Conservation (phyloP, 768 basidiomycete genomes). For the Nevesoporus exiguus region DNA sequence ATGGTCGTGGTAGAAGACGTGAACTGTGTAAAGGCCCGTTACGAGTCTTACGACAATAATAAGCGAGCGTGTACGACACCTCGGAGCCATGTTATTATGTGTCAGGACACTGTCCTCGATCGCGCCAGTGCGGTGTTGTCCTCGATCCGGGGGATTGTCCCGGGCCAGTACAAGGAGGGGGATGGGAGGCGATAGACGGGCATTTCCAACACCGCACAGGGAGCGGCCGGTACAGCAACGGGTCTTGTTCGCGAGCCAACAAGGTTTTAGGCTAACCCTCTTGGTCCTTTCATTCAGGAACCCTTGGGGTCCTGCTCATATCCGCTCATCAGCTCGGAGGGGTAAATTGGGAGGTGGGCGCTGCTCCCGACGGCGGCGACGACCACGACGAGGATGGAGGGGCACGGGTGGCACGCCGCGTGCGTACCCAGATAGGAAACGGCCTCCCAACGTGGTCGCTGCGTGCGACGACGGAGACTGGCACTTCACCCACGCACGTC, state of each 20-base stretch:
- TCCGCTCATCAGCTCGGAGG: not conserved
- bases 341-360: not conserved
- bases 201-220: conserved; percentile 15
- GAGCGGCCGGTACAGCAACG: not conserved
- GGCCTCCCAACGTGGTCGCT: not conserved
- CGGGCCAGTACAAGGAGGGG: not conserved
- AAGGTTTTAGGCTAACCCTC: not conserved
- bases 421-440: not conserved
- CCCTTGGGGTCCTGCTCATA: not conserved
- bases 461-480: not conserved
- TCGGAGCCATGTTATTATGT: conserved; percentile 7
- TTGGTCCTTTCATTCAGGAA: not conserved
- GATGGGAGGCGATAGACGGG: conserved; percentile 5
- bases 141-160: not conserved
- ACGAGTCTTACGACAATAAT: conserved; percentile 8
- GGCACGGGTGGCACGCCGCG: not conserved
- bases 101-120: conserved; percentile 3
- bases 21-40: not conserved
- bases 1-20: not conserved
- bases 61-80: conserved; percentile 22
- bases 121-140: conserved; percentile 10
- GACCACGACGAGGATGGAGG: not conserved
- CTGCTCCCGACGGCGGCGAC: not conserved
- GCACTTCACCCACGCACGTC: not conserved
- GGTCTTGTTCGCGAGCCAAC: conserved; percentile 7